Conservation (phyloP, 2,329 filamentous ascomycete species). For the Fusarium sp. region DNA sequence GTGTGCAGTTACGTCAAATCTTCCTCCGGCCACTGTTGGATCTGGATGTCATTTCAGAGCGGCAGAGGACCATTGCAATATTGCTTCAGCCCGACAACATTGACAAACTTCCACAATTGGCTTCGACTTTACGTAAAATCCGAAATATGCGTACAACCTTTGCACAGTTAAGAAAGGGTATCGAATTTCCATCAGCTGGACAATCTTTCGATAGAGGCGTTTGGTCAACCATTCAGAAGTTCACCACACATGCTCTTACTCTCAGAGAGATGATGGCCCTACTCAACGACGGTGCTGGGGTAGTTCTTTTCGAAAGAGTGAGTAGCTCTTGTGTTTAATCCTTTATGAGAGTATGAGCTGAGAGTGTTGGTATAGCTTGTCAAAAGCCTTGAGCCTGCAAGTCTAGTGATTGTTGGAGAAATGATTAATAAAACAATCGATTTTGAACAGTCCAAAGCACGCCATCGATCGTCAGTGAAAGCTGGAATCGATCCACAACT, state of each 20-base stretch:
- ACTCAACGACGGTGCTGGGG: constrained; percentile 35
- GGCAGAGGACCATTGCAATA: constrained; percentile 76
- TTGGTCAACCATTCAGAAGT: constrained; percentile 80
- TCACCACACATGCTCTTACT: constrained; percentile 77
- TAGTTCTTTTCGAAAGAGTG: constrained; percentile 53
- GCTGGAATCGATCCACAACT: constrained; percentile 79
- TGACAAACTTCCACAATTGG: constrained; percentile 66
- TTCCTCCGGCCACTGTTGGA: constrained; percentile 85
- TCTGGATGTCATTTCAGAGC: constrained; percentile 74
- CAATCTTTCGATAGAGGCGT: constrained; percentile 72
- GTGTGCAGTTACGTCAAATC: constrained; percentile 77
- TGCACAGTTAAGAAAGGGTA: constrained; percentile 80
- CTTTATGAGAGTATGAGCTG: constrained; percentile 12
- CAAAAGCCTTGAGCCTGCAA: constrained; percentile 68
- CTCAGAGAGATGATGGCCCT: constrained; percentile 71
- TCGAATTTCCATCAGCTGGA: constrained; percentile 65
- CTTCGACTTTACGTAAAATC: constrained; percentile 74
- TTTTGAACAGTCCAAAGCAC: constrained; percentile 79
- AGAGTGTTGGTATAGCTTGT: constrained; percentile 61
- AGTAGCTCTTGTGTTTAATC: constrained; percentile 52
- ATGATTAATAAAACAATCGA: constrained; percentile 82
- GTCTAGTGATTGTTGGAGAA: constrained; percentile 75
- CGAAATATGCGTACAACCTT: constrained; percentile 81
- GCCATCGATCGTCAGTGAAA: constrained; percentile 79
- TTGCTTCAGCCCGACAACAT: constrained; percentile 78